Base-by-base conservation (phyloP, 192 early-diverging fungal genomes). In the Gigaspora rosea region DNA sequence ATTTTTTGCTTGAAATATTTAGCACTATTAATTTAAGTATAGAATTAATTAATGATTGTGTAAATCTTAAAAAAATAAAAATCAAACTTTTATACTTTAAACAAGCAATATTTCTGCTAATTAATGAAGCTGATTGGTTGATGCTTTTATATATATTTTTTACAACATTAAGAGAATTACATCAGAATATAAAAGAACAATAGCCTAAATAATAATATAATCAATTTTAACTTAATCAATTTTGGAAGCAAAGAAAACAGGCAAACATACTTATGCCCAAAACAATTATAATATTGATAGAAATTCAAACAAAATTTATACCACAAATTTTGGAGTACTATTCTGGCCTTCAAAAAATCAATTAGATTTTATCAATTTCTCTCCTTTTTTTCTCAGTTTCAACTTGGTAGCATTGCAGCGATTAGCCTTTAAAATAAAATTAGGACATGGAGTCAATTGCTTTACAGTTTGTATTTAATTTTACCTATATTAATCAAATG, bases 1-100 rank as follows among this genome's bases (percentile, higher is more conserved):
- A 97, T 74, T 47, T 90, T 93, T 81, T 99, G 97, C 80, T 95
- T 95, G 85, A 97, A 97, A 41, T 94, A 88, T 35, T 92, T 86
- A 8, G 91, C 83, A 33, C 90, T 82, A n/a, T n/a, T n/a, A n/a
- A n/a, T n/a, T n/a, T n/a, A n/a, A n/a, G n/a, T n/a, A n/a, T n/a
- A n/a, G n/a, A n/a, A n/a, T n/a, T n/a, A n/a, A n/a, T n/a, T n/a
- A n/a, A n/a, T n/a, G n/a, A n/a, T n/a, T n/a, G n/a, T n/a, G n/a
- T n/a, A n/a, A n/a, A n/a, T n/a, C n/a, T n/a, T n/a, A n/a, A n/a
- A n/a, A 76, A 87, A 71, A 64, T 16, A 64, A 18, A 16, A 36
- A 35, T 12, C 8, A 41, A 41, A 47, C 50, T 51, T 8, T 61
- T 78, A 27, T 79, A 84, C 83, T 79, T 84, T 77, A 84, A 73